These are phyloP conservation scores for Casuarina glauca DNA, from an alignment of 306 rosid genomes.

Conservation along the genomic window DNA sequence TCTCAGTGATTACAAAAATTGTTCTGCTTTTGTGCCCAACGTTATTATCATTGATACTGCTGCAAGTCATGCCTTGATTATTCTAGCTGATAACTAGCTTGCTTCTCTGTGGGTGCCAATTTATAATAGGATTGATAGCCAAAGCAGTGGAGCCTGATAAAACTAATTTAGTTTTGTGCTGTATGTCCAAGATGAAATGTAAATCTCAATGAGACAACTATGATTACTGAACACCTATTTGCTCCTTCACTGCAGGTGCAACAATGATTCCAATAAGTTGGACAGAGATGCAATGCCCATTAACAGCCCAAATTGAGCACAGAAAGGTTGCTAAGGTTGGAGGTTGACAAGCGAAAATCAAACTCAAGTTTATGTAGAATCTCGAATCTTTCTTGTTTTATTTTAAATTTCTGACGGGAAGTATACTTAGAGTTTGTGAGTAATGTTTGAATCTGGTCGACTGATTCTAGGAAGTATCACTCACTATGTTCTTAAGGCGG, in stretches of 20 bases:
- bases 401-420: neutral
- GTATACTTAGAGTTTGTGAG: neutral
- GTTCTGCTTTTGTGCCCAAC: neutral
- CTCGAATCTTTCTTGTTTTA: too few species aligned
- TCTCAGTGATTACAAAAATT: neutral
- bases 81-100: neutral
- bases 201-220: neutral
- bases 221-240: neutral
- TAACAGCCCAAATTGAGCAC: slow-evolving; percentile 79
- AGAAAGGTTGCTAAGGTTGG: slow-evolving; percentile 88
- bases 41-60: neutral
- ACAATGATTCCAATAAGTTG: slow-evolving; percentile 84
- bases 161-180: neutral
- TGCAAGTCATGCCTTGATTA: neutral
- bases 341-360: slow-evolving; percentile 38
- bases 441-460: neutral
- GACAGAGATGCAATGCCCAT: slow-evolving; percentile 93
- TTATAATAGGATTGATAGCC: neutral
- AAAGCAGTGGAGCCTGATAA: neutral
- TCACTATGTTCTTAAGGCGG: neutral
- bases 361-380: neutral
- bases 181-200: neutral
- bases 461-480: neutral
- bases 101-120: neutral
- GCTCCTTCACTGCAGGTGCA: slow-evolving; percentile 52